Evolutionary conservation across 768 basidiomycete species (phyloP), one percentile per base, ranked within the genome.

Genomic region (Hirschioporus abietinus): DNA sequence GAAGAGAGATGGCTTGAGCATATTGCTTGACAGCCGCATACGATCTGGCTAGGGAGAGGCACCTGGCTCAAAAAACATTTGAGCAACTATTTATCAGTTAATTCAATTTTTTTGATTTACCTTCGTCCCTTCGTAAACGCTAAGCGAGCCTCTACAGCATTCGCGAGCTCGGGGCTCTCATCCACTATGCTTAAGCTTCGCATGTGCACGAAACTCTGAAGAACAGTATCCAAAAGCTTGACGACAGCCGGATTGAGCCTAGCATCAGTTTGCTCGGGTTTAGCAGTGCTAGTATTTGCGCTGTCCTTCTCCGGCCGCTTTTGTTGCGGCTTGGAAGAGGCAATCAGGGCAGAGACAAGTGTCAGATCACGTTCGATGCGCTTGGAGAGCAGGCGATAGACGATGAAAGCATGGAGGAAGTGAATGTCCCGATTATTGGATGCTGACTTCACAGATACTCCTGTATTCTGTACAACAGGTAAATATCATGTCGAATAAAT

Each of bases 321-420:
- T 1, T 71, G 36, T 27, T 69, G 72, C 18, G 68, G 59, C 27
- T 64, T 77, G 66, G 83, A 82, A 7, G 78, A 83, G 7, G 80
- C 73, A 57, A 91, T 79, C 1, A 89, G 81, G 1, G 90, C 86
- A 25, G 84, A 85, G 68, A 91, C 84, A 62, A 97, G 84, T 25
- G 95, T 84, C 4, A 94, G 83, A 73, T 99, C 96, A 18, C 96
- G 90, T 73, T 95, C 88, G 64, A 93, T 94, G 9, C 96, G 92
- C 64, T 89, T 86, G 23, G 92, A 87, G 63, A 97, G 85, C 35
- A 97, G 87, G 69, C 94, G 91, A 76, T 93, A 95, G 60, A 92
- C 84, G 71, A 96, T 87, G 74, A 90, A 96, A 20, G 91, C 86
- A 71, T 97, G 91, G 63, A 96, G 85, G 71, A 95, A 95, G 34